Evolutionary conservation across 192 early-diverging fungal genomes (phyloP).

Genomic region (Coemansia sp.): DNA sequence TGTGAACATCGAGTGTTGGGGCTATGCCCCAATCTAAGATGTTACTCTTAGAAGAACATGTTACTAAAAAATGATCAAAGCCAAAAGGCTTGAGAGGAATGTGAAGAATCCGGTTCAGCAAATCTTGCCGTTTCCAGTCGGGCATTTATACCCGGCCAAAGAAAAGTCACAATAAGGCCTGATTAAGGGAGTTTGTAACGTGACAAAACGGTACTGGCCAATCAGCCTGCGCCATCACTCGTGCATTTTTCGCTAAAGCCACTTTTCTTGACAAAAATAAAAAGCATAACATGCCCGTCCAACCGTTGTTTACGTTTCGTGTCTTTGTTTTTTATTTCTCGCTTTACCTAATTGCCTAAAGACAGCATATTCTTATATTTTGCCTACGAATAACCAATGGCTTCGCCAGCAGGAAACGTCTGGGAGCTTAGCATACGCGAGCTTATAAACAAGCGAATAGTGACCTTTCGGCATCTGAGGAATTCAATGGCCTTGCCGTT

Average conservation of each 20-base stretch:
- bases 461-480: conserved; percentile 54
- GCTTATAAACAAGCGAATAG: conserved; percentile 53
- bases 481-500: conserved; percentile 45
- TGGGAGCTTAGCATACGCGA: conserved; percentile 56
- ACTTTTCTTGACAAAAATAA: not conserved
- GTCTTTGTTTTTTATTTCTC: not conserved
- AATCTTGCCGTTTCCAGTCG: not conserved
- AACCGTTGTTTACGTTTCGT: not conserved
- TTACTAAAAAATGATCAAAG: conserved; percentile 34
- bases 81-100: conserved; percentile 33
- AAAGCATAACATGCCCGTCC: not conserved
- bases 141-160: conserved; percentile 3
- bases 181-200: not conserved
- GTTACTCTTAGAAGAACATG: conserved; percentile 42
- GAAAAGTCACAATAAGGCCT: not conserved
- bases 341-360: not conserved
- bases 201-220: not conserved
- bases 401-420: conserved; percentile 40
- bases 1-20: conserved; percentile 32
- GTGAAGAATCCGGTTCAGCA: conserved; percentile 8
- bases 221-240: not conserved
- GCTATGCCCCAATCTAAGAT: conserved; percentile 33
- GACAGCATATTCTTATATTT: not conserved
- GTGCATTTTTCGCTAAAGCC: too few relatives aligned
- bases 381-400: conserved; percentile 17